phyloP scores from a whole-genome alignment of 2,329 filamentous ascomycete species.

The Pseudopyrenochaeta lycopersici region DNA sequence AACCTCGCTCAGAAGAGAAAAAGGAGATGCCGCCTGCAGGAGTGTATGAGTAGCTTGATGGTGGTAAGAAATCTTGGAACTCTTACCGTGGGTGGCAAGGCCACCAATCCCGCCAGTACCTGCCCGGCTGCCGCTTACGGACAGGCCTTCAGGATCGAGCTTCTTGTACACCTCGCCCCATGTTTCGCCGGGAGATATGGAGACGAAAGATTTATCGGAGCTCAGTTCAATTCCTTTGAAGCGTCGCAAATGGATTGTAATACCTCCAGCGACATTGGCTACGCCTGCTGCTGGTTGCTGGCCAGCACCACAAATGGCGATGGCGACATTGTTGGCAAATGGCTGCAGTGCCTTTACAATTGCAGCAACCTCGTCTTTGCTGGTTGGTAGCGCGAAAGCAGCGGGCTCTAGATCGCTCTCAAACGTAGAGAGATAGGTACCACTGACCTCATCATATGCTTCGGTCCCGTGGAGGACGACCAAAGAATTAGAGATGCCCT shows the following conservation, averaged over 20 bases:
- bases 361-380: not conserved
- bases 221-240: constrained; percentile 1
- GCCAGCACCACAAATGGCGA: not conserved
- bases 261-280: constrained; percentile 1
- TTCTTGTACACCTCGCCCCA: not conserved
- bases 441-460: not conserved
- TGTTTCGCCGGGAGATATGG: constrained; percentile 1
- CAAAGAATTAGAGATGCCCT: not conserved
- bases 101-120: constrained; percentile 1
- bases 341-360: not conserved
- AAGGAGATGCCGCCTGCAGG: not conserved
- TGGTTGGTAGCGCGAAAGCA: not conserved
- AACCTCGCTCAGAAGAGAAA: not conserved
- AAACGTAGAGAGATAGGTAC: not conserved
- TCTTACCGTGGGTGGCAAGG: not conserved
- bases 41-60: not conserved
- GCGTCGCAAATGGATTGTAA: not conserved
- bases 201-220: not conserved
- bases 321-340: not conserved
- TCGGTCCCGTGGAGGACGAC: not conserved
- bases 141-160: constrained; percentile 1
- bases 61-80: not conserved
- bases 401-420: not conserved
- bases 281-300: not conserved
- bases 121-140: not conserved